Conservation (phyloP, 495 filamentous ascomycete genomes). For the Gamarada debralockiae region DNA sequence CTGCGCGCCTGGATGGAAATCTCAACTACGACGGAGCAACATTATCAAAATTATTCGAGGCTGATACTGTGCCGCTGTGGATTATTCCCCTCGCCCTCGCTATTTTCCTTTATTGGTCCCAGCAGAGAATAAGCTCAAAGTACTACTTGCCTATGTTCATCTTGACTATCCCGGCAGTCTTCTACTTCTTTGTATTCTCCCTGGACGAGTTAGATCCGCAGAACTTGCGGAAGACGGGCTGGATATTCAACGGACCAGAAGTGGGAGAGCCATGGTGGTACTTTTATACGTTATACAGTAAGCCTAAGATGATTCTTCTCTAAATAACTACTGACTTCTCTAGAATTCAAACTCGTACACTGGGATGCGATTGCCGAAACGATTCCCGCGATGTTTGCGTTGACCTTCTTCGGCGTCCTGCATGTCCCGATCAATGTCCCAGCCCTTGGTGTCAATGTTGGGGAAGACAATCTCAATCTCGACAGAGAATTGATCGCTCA, state of each 20-base stretch:
- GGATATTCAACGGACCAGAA: slow-evolving; percentile 85
- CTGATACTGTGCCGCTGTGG: slow-evolving; percentile 79
- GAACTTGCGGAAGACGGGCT: slow-evolving; percentile 65
- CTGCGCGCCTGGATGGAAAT: slow-evolving; percentile 80
- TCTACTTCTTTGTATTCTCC: slow-evolving; percentile 74
- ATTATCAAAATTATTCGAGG: slow-evolving; percentile 61
- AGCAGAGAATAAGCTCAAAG: slow-evolving; percentile 70
- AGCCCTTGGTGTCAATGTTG: slow-evolving; percentile 79
- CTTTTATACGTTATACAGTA: slow-evolving; percentile 92
- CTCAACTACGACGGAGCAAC: slow-evolving; percentile 77
- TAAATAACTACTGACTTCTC: slow-evolving; percentile 9
- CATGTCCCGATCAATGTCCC: slow-evolving; percentile 98
- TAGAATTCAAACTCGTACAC: slow-evolving; percentile 70
- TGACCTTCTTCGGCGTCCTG: slow-evolving; percentile 95
- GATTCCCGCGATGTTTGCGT: slow-evolving; percentile 90
- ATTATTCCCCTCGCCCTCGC: slow-evolving; percentile 73
- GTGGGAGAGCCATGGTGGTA: slow-evolving; percentile 91
- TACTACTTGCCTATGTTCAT: slow-evolving; percentile 88
- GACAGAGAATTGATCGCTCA: slow-evolving; percentile 91
- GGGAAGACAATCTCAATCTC: slow-evolving; percentile 86
- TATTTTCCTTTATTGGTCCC: slow-evolving; percentile 67
- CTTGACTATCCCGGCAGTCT: slow-evolving; percentile 69
- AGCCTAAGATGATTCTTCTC: slow-evolving; percentile 21
- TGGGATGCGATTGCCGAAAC: slow-evolving; percentile 77
- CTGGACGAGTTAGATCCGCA: slow-evolving; percentile 59